phyloP scores from a whole-genome alignment of 768 basidiomycete species.

The Strobilomyces echinocephalus region DNA sequence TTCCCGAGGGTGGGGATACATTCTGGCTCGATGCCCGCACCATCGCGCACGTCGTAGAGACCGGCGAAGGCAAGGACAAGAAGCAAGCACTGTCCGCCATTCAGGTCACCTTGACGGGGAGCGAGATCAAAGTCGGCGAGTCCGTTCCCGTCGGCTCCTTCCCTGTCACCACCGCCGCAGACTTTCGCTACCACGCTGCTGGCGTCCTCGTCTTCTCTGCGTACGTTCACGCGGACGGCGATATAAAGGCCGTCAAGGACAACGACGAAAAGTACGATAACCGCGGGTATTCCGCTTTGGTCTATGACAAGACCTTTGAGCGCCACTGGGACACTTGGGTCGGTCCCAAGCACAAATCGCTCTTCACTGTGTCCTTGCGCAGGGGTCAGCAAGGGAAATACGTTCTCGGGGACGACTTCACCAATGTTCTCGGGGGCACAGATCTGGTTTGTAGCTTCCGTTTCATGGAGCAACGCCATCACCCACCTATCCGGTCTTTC shows the following conservation, averaged over 20 bases:
- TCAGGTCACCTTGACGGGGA: slow-evolving; percentile 43
- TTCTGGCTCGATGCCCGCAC: slow-evolving; percentile 77
- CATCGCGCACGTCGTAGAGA: slow-evolving; percentile 63
- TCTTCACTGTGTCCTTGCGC: slow-evolving; percentile 64
- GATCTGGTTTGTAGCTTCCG: slow-evolving; percentile 49
- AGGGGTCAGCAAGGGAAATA: slow-evolving; percentile 46
- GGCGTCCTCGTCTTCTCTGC: slow-evolving; percentile 81
- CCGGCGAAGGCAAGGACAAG: slow-evolving; percentile 42
- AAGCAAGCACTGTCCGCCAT: slow-evolving; percentile 57
- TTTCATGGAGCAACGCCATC: neutral
- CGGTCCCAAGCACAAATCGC: slow-evolving; percentile 61
- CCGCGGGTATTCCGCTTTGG: slow-evolving; percentile 65
- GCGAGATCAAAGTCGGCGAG: slow-evolving; percentile 33
- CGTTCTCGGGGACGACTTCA: slow-evolving; percentile 48
- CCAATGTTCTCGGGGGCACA: slow-evolving; percentile 62
- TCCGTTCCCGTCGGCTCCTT: slow-evolving; percentile 54
- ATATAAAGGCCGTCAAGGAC: slow-evolving; percentile 60
- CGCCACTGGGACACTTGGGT: slow-evolving; percentile 82
- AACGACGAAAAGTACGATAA: slow-evolving; percentile 70
- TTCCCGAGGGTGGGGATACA: slow-evolving; percentile 64
- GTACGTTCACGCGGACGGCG: slow-evolving; percentile 71
- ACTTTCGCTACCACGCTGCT: slow-evolving; percentile 61
- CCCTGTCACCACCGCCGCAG: slow-evolving; percentile 61
- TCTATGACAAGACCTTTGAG: slow-evolving; percentile 65
- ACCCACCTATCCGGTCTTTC: neutral